Evolutionary conservation across 495 filamentous ascomycete species (phyloP), one percentile per base, ranked within the genome.

Genomic region (Aspergillus avenaceus): DNA sequence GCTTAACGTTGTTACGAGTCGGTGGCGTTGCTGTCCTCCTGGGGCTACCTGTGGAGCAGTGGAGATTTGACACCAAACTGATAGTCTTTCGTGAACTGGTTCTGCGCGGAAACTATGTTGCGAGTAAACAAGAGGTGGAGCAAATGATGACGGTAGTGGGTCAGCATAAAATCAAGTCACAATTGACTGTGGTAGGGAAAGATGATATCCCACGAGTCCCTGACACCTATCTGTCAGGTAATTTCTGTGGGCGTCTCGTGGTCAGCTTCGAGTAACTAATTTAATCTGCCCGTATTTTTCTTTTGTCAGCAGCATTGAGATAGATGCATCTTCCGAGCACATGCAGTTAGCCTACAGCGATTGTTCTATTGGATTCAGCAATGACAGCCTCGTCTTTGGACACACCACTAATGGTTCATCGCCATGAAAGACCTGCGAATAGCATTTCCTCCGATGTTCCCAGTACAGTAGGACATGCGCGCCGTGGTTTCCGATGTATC

Each of bases 101-200:
- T 16, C n/a, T 52, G 2, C 41, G 49, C 2, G 41, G 41, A 7
- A 45, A 18, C 16, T 45, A 52, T 45, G 41, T 52, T 9, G 41
- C 29, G 14, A n/a, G 49, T 24, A 6, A 28, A 7, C 27, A 52
- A 5, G 48, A 42, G 38, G 29, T 25, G 22, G 48, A 52, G 49
- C 32, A 37, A 28, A 52, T 52, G 49, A 52, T 52, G 49, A 14
- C 26, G 38, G 18, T 44, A 8, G 48, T 50, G 8, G 24, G 31
- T n/a, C 23, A 34, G 11, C 16, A 50, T 9, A 27, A 19, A 0
- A 44, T 50, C 22, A 14, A 13, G 48, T 50, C 48, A 12, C 48
- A 50, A 40, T 25, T 50, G 25, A 50, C 48, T 3, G 48, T 50
- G 13, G 48, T 50, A 11, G 3, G 18, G 27, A 19, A 19, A n/a